Percentiles rank a stretch among this genome's conserved stretches.
phyloP scores from a whole-genome alignment of 2,329 filamentous ascomycete genomes.

The Fusarium anguioides region DNA sequence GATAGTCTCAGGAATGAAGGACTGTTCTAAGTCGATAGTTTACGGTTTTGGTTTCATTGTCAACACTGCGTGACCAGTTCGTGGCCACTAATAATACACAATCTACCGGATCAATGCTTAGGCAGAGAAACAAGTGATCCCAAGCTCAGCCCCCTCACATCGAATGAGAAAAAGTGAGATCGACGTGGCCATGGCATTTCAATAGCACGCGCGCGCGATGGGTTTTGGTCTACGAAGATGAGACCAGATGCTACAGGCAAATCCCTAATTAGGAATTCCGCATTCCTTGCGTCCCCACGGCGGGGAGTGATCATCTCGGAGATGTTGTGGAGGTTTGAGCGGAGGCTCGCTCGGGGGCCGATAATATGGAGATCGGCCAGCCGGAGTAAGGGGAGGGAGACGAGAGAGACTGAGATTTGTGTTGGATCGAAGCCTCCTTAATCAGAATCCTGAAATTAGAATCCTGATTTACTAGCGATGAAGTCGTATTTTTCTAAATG shows the following conservation, averaged over 20 bases:
- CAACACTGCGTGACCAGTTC: background rate
- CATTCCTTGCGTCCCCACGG: slow-evolving; percentile 30
- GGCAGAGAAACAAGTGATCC: background rate
- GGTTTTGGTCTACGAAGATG: slow-evolving; percentile 9
- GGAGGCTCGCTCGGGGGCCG: slow-evolving; percentile 13
- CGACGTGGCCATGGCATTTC: slow-evolving; percentile 22
- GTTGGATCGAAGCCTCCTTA: slow-evolving; percentile 11
- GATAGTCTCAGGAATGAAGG: slow-evolving; percentile 18
- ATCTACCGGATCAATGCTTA: slow-evolving; percentile 10
- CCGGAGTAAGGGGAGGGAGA: slow-evolving; percentile 10
- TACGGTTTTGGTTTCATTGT: background rate
- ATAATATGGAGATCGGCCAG: slow-evolving; percentile 15
- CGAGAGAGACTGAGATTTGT: background rate
- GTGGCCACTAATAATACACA: background rate
- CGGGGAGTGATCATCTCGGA: slow-evolving; percentile 27
- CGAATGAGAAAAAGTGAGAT: slow-evolving; percentile 12
- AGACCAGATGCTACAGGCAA: slow-evolving; percentile 17
- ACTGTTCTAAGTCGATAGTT: background rate
- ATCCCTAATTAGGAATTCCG: background rate
- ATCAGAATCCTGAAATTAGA: slow-evolving; percentile 22
- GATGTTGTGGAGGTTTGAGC: slow-evolving; percentile 23
- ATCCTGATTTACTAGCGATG: background rate
- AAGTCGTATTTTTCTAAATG: background rate
- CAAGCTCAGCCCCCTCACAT: slow-evolving; percentile 18
- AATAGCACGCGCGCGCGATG: slow-evolving; percentile 6